Conservation (phyloP, 805 yeast genomes). For the Candida methanosorbosa region DNA sequence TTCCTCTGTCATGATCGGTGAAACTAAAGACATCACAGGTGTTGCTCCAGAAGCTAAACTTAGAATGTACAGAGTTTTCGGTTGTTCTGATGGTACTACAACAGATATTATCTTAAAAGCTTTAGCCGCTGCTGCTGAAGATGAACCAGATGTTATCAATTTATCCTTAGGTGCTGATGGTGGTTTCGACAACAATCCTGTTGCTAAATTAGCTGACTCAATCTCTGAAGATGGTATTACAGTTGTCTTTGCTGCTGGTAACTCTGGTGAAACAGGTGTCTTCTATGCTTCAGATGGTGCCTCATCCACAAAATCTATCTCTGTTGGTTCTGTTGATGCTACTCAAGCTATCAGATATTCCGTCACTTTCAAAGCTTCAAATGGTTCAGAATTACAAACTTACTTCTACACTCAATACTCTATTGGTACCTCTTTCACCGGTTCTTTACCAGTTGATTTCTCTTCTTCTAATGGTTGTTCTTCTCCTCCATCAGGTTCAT, state of each 20-base stretch:
- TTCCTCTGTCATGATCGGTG: conserved; percentile 14
- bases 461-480: not conserved
- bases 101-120: conserved; percentile 9
- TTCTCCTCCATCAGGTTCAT: not conserved
- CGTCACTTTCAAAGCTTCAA: conserved; percentile 2
- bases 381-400: not conserved
- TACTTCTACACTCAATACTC: not conserved
- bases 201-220: conserved; percentile 6
- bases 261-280: conserved; percentile 8
- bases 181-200: conserved; percentile 5
- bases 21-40: conserved; percentile 7
- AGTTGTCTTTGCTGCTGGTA: conserved; percentile 13
- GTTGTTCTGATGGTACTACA: conserved; percentile 9
- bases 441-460: conserved; percentile 1
- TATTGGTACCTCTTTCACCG: not conserved
- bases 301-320: conserved; percentile 3
- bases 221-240: conserved; percentile 8
- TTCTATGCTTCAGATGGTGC: conserved; percentile 7
- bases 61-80: conserved; percentile 11
- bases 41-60: conserved; percentile 13
- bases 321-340: conserved; percentile 7
- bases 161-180: conserved; percentile 12
- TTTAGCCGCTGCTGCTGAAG: conserved; percentile 5
- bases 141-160: conserved; percentile 6
- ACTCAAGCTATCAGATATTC: conserved; percentile 5